These are phyloP conservation scores for Sclerospora graminicola DNA, from an alignment of 352 stramenopile species.

Conservation along the genomic window DNA sequence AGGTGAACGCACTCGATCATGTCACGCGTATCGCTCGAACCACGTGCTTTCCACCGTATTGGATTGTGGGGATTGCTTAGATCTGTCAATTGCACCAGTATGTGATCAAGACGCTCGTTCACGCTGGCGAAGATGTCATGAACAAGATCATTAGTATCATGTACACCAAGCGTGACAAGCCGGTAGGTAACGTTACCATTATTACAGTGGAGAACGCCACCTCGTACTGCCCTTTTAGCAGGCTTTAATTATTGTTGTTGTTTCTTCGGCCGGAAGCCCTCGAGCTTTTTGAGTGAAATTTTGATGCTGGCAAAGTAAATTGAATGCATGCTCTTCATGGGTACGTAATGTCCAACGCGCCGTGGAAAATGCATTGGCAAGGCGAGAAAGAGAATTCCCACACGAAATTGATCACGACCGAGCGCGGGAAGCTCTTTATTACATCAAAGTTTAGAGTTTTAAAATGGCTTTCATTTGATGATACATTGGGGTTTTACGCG, in stretches of 20 bases:
- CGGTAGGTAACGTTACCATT: constrained; percentile 25
- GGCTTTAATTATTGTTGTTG: too few species aligned
- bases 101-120: too few species aligned
- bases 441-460: too few species aligned
- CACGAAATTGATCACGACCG: neutral
- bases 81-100: too few species aligned
- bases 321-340: constrained; percentile 49
- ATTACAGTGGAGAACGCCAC: too few species aligned
- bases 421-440: constrained; percentile 14
- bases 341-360: constrained; percentile 21
- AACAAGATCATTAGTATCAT: too few species aligned
- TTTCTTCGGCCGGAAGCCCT: constrained; percentile 10
- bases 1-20: constrained; percentile 14
- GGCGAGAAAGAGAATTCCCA: constrained; percentile 17
- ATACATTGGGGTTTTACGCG: too few species aligned
- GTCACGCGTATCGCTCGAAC: neutral
- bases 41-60: neutral
- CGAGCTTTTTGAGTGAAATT: constrained; percentile 26
- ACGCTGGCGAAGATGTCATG: too few species aligned
- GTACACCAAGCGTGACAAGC: constrained; percentile 18
- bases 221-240: neutral
- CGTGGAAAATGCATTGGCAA: constrained; percentile 26
- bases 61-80: too few species aligned
- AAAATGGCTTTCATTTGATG: too few species aligned
- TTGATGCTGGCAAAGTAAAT: constrained; percentile 32